Conservation (phyloP, 805 yeast species). For the Candida tammaniensis region DNA sequence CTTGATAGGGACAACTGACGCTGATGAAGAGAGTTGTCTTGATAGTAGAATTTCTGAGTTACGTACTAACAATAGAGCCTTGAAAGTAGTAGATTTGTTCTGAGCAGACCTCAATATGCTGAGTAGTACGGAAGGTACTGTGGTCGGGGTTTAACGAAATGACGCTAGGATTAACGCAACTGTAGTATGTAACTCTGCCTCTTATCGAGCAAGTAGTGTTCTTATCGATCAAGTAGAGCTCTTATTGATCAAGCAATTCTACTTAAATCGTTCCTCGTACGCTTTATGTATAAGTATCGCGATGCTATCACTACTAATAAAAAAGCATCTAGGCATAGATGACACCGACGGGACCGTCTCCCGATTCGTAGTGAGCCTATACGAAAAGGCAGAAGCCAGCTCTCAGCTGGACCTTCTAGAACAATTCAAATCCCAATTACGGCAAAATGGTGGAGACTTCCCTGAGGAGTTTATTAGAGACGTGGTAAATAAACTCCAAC, state of each 20-base stretch:
- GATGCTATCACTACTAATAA: constrained; percentile 4
- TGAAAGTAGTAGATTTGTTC: neutral
- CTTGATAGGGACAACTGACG: constrained; percentile 18
- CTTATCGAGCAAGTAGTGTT: too few species aligned
- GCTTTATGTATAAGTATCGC: too few species aligned
- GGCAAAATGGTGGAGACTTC: constrained; percentile 41
- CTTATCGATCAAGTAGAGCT: too few species aligned
- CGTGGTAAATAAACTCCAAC: constrained; percentile 15
- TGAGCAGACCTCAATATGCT: too few species aligned
- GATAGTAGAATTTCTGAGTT: constrained; percentile 15
- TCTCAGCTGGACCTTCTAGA: constrained; percentile 1
- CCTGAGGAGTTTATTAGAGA: constrained; percentile 28
- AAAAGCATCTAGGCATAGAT: constrained; percentile 9
- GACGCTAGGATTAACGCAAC: neutral
- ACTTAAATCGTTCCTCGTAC: too few species aligned
- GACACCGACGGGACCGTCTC: constrained; percentile 9
- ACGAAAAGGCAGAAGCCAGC: constrained; percentile 5
- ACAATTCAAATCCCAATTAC: constrained; percentile 15
- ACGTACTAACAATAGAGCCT: constrained; percentile 6
- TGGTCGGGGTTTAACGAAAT: too few species aligned
- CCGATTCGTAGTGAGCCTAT: constrained; percentile 10
- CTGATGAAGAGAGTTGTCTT: constrained; percentile 13
- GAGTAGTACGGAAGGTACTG: too few species aligned
- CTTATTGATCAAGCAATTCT: too few species aligned
- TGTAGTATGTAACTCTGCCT: neutral